Evolutionary conservation across 257 asterid species (phyloP).

Genomic region (Thymus quinquecostatus): DNA sequence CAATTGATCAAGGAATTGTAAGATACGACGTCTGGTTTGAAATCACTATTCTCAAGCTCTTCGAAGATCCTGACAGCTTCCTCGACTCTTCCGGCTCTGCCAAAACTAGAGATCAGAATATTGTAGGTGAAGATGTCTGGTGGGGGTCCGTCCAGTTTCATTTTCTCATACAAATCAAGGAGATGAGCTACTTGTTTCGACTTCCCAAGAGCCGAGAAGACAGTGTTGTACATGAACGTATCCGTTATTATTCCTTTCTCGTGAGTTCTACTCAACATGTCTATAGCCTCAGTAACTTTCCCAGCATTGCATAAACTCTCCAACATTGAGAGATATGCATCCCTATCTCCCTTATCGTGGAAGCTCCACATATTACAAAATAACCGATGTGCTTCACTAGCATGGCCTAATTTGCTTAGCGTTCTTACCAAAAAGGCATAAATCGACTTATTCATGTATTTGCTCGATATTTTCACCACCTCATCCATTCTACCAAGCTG

Average conservation of each 20-base stretch:
- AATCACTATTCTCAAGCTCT: constrained; percentile 84
- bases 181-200: constrained; percentile 65
- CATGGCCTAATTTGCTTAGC: not conserved
- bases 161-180: constrained; percentile 71
- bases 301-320: constrained; percentile 82
- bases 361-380: constrained; percentile 78
- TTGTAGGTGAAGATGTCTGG: constrained; percentile 90
- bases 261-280: constrained; percentile 70
- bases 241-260: constrained; percentile 81
- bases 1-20: constrained; percentile 89
- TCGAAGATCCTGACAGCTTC: constrained; percentile 79
- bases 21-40: constrained; percentile 73
- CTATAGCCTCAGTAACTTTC: constrained; percentile 79
- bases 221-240: constrained; percentile 82
- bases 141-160: constrained; percentile 74
- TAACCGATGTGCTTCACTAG: not conserved
- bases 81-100: constrained; percentile 78
- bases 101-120: constrained; percentile 80
- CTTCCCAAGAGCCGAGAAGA: constrained; percentile 80
- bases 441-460: constrained; percentile 77
- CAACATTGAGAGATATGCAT: constrained; percentile 79
- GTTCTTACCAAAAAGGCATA: constrained; percentile 41
- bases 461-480: not conserved
- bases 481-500: constrained; percentile 87
- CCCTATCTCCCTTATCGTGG: constrained; percentile 88